A percentile compares a stretch with the other conserved stretches of the same genome.
Evolutionary conservation across 805 yeast genomes (phyloP).

Genomic region (Candida stauntonica): DNA sequence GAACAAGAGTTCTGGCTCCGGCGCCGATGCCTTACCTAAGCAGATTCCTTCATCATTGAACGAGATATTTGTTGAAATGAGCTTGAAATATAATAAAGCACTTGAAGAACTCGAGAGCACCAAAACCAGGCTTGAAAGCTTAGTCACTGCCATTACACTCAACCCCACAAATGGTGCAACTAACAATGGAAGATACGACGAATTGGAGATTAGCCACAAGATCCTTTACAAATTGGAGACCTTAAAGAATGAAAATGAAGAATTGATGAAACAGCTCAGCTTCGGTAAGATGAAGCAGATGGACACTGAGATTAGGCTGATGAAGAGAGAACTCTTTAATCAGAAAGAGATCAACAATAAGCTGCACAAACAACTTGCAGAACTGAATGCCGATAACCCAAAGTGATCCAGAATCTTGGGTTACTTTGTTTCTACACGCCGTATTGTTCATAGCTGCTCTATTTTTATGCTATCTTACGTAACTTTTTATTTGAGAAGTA

Average conservation of each 20-base stretch:
- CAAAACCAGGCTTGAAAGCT: conserved; percentile 57
- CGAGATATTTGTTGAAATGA: conserved; percentile 44
- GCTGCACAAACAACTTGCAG: conserved; percentile 6
- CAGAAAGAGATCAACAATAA: conserved; percentile 23
- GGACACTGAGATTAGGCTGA: conserved; percentile 60
- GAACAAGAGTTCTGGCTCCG: neutral
- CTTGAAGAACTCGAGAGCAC: conserved; percentile 55
- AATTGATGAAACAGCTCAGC: conserved; percentile 63
- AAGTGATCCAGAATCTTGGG: too few relatives aligned
- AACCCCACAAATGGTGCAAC: conserved; percentile 45
- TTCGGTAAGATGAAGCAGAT: conserved; percentile 73
- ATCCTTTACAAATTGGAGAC: conserved; percentile 57
- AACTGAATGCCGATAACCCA: neutral
- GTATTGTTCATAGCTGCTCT: neutral
- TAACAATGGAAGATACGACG: conserved; percentile 61
- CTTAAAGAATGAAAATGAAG: conserved; percentile 65
- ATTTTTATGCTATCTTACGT: too few relatives aligned
- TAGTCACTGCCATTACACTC: conserved; percentile 50
- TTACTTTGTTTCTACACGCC: too few relatives aligned
- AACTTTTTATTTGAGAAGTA: neutral
- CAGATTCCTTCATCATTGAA: conserved; percentile 40
- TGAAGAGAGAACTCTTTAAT: conserved; percentile 39
- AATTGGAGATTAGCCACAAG: conserved; percentile 70
- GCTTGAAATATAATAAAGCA: conserved; percentile 43
- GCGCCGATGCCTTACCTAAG: conserved; percentile 1